Conservation (phyloP, 768 basidiomycete species). For the Tylopilus felleus region DNA sequence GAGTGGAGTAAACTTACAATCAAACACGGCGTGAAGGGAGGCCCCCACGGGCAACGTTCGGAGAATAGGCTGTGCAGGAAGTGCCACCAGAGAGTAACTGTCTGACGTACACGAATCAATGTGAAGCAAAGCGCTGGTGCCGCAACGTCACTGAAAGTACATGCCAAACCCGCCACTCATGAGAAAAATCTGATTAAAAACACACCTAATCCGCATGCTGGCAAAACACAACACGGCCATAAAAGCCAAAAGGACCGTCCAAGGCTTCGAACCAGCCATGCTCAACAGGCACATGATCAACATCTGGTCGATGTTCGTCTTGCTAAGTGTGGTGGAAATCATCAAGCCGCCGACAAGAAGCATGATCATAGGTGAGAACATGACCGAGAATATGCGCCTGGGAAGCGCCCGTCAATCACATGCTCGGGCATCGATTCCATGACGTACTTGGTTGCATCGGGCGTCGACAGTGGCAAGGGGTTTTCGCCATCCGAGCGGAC, state of each 20-base stretch:
- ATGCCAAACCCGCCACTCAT: constrained; percentile 3
- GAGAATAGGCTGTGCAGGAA: constrained; percentile 72
- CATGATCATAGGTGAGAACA: constrained; percentile 99
- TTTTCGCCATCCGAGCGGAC: constrained; percentile 52
- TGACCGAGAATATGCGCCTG: constrained; percentile 88
- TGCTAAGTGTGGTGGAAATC: constrained; percentile 92
- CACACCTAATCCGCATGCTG: constrained; percentile 97
- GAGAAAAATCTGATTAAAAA: not conserved
- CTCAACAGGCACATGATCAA: constrained; percentile 83
- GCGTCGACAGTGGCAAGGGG: constrained; percentile 47
- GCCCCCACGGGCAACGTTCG: constrained; percentile 86
- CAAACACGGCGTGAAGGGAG: constrained; percentile 82
- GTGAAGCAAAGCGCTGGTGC: constrained; percentile 97
- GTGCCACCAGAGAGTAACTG: not conserved
- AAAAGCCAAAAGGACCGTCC: constrained; percentile 84
- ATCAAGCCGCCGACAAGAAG: constrained; percentile 97
- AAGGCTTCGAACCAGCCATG: constrained; percentile 85
- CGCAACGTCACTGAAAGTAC: constrained; percentile 80
- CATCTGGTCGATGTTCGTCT: constrained; percentile 91
- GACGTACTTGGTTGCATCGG: constrained; percentile 77
- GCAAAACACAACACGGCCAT: constrained; percentile 98
- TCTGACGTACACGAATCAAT: constrained; percentile 73
- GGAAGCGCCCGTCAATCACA: not conserved
- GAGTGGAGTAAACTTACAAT: constrained; percentile 56
- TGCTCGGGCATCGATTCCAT: not conserved